phyloP scores from a whole-genome alignment of 306 rosid genomes.

The Abrus pulchellus region DNA sequence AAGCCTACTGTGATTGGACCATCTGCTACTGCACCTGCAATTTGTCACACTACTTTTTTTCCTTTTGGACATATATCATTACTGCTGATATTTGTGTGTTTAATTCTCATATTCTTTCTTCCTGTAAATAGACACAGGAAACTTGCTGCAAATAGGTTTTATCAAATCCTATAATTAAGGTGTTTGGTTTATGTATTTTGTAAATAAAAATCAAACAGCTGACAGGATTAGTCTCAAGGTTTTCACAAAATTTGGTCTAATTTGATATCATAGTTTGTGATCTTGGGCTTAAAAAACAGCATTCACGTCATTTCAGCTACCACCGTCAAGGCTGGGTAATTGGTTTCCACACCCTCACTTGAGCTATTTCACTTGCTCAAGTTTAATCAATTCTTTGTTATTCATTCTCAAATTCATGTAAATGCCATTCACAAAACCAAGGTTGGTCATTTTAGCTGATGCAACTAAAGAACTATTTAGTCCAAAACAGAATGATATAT shows the following conservation, averaged over 20 bases:
- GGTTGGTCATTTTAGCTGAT: conserved; percentile 3
- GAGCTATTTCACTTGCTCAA: conserved; percentile 1
- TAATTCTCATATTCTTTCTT: background rate
- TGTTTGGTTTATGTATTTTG: background rate
- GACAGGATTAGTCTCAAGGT: background rate
- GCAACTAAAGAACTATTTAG: background rate
- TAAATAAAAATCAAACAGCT: background rate
- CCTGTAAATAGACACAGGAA: background rate
- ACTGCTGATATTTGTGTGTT: background rate
- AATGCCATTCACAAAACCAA: background rate
- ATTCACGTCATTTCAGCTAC: background rate
- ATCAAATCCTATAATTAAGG: background rate
- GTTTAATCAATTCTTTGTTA: background rate
- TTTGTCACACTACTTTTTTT: too few relatives aligned
- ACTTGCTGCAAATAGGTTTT: background rate
- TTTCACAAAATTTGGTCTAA: background rate
- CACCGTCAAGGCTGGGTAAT: background rate
- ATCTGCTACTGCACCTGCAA: too few relatives aligned
- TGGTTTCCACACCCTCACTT: background rate
- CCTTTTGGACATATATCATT: too few relatives aligned
- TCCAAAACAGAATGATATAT: background rate
- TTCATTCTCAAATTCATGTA: conserved; percentile 20
- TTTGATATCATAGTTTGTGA: background rate
- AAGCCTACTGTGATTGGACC: conserved; percentile 1
- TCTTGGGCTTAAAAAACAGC: background rate